Evolutionary conservation across 2,329 filamentous ascomycete species (phyloP), one percentile per base, ranked within the genome.

Genomic region (Clonostachys chloroleuca): DNA sequence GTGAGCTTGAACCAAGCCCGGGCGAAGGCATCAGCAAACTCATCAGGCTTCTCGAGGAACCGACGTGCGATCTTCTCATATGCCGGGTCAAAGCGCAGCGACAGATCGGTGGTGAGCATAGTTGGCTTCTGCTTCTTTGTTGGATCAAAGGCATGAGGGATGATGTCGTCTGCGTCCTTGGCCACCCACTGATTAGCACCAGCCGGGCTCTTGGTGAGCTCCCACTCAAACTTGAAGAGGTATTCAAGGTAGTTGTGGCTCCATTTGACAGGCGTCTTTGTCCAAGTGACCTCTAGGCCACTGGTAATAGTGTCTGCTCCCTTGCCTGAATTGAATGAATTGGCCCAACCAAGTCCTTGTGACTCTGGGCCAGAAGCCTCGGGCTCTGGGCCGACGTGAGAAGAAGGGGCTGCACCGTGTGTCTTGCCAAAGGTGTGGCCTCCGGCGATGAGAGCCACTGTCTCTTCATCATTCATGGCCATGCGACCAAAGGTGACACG

Each of bases 1-100:
- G 87, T 74, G 40, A 92, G 78, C 80, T 92, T 91, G 80, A 89
- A 92, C 87, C 87, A 92, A 13, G 87, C 87, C 44, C 81, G 80
- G 18, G 78, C 74, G 59, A 91, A 92, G 9, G 78, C 83, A 51
- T 89, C 81, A 46, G 75, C 76, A 36, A 91, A 76, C 72, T 88
- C 68, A 41, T 86, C 76, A 3, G 84, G 84, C 67, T 91, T 70
- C 54, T 82, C 79, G 42, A 85, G 70, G 78, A 83, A 91, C 57
- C 77, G 78, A 46, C 83, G 80, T 16, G 84, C 78, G 61, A 92
- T 87, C 79, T 89, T 89, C 70, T 87, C 83, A 69, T 88, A 92
- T 7, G 56, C 72, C 3, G 84, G 83, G 61, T 91, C 87, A 61
- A 80, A 79, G 55, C 86, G 84, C 47, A 92, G 78, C 5, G 87